Evolutionary conservation across 1,139 yeast genomes (phyloP).

Genomic region (Candida dubliniensis): DNA sequence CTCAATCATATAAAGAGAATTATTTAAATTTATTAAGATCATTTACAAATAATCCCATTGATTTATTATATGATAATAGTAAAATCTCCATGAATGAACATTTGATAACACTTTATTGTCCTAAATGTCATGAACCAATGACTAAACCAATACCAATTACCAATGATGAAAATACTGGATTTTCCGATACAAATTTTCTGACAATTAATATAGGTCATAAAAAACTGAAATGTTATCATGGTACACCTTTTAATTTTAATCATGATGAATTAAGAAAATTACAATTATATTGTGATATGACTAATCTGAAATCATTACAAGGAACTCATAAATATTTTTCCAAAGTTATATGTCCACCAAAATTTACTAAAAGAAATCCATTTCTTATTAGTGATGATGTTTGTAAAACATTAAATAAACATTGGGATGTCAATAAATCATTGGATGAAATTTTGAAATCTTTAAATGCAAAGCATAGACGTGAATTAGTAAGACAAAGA

Average conservation of each 20-base stretch:
- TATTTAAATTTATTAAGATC: neutral
- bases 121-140: slow-evolving; percentile 18
- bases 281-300: slow-evolving; percentile 23
- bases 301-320: slow-evolving; percentile 15
- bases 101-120: slow-evolving; percentile 17
- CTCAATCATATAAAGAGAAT: slow-evolving; percentile 5
- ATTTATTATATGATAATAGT: slow-evolving; percentile 3
- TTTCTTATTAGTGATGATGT: slow-evolving; percentile 4
- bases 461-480: neutral
- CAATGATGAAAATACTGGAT: slow-evolving; percentile 19
- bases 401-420: slow-evolving; percentile 9
- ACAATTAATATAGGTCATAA: neutral
- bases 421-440: slow-evolving; percentile 1
- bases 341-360: slow-evolving; percentile 2
- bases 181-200: slow-evolving; percentile 21
- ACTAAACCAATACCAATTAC: slow-evolving; percentile 17
- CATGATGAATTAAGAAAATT: slow-evolving; percentile 23
- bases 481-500: slow-evolving; percentile 13
- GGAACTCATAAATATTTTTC: slow-evolving; percentile 13
- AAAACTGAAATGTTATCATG: slow-evolving; percentile 1
- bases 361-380: slow-evolving; percentile 4
- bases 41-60: neutral
- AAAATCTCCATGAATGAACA: slow-evolving; percentile 3
- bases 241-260: slow-evolving; percentile 7
- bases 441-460: neutral